phyloP scores from a whole-genome alignment of 2,329 filamentous ascomycete species.

The Chaetomiaceae sp. region DNA sequence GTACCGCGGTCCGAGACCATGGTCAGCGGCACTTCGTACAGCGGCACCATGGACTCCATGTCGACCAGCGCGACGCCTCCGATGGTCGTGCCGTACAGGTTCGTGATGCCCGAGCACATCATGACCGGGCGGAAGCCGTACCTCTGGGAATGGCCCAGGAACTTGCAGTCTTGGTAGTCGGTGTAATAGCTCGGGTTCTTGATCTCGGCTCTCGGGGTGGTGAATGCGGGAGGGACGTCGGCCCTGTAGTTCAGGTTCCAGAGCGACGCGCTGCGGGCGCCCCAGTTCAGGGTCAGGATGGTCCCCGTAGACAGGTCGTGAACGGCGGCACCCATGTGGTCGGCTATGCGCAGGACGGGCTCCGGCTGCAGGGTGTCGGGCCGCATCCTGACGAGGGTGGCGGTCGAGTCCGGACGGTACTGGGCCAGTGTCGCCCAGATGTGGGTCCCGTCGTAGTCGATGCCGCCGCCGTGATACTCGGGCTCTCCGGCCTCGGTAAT shows the following conservation, averaged over 20 bases:
- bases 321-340: slow-evolving; percentile 45
- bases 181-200: slow-evolving; percentile 41
- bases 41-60: slow-evolving; percentile 38
- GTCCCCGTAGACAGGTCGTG: slow-evolving; percentile 35
- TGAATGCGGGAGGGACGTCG: slow-evolving; percentile 21
- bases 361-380: slow-evolving; percentile 34
- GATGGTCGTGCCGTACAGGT: slow-evolving; percentile 31
- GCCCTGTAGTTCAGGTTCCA: slow-evolving; percentile 31
- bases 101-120: slow-evolving; percentile 44
- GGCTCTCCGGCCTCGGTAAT: slow-evolving; percentile 35
- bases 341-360: slow-evolving; percentile 33
- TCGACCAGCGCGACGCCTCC: slow-evolving; percentile 47
- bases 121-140: slow-evolving; percentile 39
- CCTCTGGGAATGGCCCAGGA: slow-evolving; percentile 37
- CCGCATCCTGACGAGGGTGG: slow-evolving; percentile 37
- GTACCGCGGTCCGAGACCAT: slow-evolving; percentile 37
- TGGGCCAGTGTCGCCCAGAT: slow-evolving; percentile 45
- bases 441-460: slow-evolving; percentile 44
- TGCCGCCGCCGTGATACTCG: slow-evolving; percentile 44
- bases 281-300: slow-evolving; percentile 43
- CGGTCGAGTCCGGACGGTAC: slow-evolving; percentile 44
- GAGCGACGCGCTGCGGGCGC: slow-evolving; percentile 37
- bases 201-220: slow-evolving; percentile 22
- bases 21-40: slow-evolving; percentile 43
- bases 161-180: slow-evolving; percentile 51